Evolutionary conservation across 352 stramenopile species (phyloP).

Genomic region (Pythium apleroticum): DNA sequence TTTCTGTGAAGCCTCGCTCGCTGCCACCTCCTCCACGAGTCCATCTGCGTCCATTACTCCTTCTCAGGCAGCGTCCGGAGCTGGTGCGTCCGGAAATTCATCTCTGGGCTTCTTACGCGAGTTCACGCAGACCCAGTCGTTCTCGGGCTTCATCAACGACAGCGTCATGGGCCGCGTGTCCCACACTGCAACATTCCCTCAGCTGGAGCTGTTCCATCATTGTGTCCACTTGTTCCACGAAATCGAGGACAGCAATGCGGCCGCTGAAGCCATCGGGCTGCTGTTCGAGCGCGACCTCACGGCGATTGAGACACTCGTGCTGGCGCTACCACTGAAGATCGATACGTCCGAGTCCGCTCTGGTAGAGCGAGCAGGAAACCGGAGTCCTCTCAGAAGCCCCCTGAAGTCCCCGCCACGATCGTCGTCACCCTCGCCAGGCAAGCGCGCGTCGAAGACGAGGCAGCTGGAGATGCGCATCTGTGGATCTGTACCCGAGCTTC

Average conservation of each 20-base stretch:
- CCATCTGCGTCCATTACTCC: neutral
- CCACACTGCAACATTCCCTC: constrained; percentile 33
- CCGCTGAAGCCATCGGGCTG: constrained; percentile 38
- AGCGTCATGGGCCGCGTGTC: constrained; percentile 44
- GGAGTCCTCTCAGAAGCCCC: constrained; percentile 17
- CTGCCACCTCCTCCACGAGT: constrained; percentile 9
- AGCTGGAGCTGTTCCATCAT: constrained; percentile 61
- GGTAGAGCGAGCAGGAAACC: neutral
- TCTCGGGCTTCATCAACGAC: constrained; percentile 63
- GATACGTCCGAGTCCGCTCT: neutral
- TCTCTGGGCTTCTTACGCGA: constrained; percentile 40
- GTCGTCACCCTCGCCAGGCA: constrained; percentile 10
- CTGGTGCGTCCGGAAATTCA: constrained; percentile 1
- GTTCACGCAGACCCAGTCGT: constrained; percentile 64
- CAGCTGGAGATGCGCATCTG: constrained; percentile 34
- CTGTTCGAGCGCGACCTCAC: constrained; percentile 57
- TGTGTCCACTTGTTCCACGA: constrained; percentile 59
- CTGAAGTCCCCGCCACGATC: constrained; percentile 1
- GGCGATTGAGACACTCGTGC: constrained; percentile 33
- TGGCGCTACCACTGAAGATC: constrained; percentile 32
- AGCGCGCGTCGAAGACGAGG: constrained; percentile 19
- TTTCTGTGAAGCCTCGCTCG: constrained; percentile 35
- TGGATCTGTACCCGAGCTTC: constrained; percentile 15
- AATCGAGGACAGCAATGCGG: constrained; percentile 20
- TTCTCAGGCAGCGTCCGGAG: neutral